Evolutionary conservation across 2,329 filamentous ascomycete species (phyloP), one percentile per base, ranked within the genome.

Genomic region (Trichothecium sympodiale): DNA sequence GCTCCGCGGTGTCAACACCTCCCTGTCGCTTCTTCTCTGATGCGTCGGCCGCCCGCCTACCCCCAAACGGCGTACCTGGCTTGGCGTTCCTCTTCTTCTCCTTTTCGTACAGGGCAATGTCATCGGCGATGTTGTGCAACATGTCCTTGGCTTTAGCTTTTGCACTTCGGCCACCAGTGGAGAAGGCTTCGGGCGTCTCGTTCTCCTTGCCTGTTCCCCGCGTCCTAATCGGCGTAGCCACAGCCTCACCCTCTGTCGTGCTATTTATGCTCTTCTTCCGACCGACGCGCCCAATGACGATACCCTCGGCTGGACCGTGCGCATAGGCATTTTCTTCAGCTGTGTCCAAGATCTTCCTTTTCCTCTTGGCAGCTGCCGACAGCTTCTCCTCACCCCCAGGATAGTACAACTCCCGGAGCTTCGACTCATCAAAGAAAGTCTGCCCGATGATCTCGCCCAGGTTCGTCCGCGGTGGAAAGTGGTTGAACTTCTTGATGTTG

Each of bases 371-470:
- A 6, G 51, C 46, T 5, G 58, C 53, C 1, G 59, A 62, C 39
- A 64, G 48, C n/a, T 52, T 51, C 29, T 65, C 64, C 4, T 67
- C 64, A 3, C 62, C 67, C 43, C 81, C 86, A 2, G 78, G 67
- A 41, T 79, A 82, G 55, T 87, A 87, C 8, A 83, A 62, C 7
- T 75, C 74, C 36, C 74, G 65, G 29, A 85, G 67, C 49, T 52
- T 59, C 9, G 60, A 50, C 47, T 73, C 65, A 40, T 95, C 80
- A 36, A 96, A 73, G 41, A 77, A 77, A 0, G 86, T 95, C 54
- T 93, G 85, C 15, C 91, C 91, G 39, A 94, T 84, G 37, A 96
- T 76, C 56, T 96, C 91, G 35, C 87, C 83, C 5, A 98, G 69
- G 53, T 98, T 96, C 3, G 89, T 96, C 38, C 87, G 74, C 9